Percentiles rank a stretch among this genome's conserved stretches.
Conservation (phyloP, 352 stramenopile species). For the Globisporangium radiosum region DNA sequence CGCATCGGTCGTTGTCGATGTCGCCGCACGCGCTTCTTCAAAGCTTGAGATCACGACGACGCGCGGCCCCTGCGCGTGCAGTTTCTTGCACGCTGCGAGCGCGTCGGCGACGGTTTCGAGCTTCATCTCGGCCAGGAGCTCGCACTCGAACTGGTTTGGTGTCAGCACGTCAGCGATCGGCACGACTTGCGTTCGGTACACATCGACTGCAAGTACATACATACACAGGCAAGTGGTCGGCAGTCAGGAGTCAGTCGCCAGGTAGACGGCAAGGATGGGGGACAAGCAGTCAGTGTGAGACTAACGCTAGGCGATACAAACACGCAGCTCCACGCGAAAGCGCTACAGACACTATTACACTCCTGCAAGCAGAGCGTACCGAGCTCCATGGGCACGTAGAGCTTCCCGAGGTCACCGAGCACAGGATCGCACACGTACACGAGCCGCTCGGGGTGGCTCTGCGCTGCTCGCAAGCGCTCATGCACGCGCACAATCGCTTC, state of each 20-base stretch:
- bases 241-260: no score
- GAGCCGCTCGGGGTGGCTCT: conserved; percentile 37
- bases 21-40: conserved; percentile 32
- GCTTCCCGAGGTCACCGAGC: conserved; percentile 69
- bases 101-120: conserved; percentile 61
- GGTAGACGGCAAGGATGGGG: not conserved
- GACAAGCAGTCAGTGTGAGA: no score
- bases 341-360: no score
- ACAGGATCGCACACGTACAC: conserved; percentile 84
- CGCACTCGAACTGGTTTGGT: conserved; percentile 84
- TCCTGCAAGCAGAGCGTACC: conserved; percentile 22
- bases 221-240: no score
- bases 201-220: conserved; percentile 34
- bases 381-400: conserved; percentile 77
- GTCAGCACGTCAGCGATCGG: conserved; percentile 81
- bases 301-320: no score
- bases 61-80: conserved; percentile 60
- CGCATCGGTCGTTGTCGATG: conserved; percentile 15
- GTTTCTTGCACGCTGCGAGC: conserved; percentile 59
- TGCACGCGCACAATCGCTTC: conserved; percentile 66
- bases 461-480: conserved; percentile 43
- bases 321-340: no score
- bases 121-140: conserved; percentile 67
- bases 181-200: conserved; percentile 73
- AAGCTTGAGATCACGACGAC: conserved; percentile 85